A percentile compares a stretch with the other conserved stretches of the same genome.
These are phyloP conservation scores for Carex sylvatica DNA, from an alignment of 202 grass and related monocot species.

Conservation along the genomic window DNA sequence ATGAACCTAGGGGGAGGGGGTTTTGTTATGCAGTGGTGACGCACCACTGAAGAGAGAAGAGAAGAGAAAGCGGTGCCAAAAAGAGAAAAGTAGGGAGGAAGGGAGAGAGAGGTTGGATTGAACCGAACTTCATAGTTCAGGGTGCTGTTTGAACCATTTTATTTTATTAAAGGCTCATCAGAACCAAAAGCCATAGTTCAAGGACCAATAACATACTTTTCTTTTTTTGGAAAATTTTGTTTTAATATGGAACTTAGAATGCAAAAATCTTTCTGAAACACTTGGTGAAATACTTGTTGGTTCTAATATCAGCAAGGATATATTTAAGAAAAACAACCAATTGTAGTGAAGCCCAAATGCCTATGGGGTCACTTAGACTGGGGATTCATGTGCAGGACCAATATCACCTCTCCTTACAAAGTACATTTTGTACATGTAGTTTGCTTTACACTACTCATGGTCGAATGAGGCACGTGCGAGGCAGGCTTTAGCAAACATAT, in stretches of 20 bases:
- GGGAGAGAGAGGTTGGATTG: neutral
- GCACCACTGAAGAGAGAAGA: neutral
- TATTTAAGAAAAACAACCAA: neutral
- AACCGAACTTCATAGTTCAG: neutral
- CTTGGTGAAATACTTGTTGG: neutral
- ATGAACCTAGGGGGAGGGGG: neutral
- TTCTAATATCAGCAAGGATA: neutral
- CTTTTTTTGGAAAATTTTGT: neutral
- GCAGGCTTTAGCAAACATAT: conserved; percentile 78
- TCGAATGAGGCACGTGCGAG: conserved; percentile 89
- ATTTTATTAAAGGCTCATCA: neutral
- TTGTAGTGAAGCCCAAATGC: neutral
- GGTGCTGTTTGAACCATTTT: neutral
- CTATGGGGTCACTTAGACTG: conserved; percentile 5
- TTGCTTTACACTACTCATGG: conserved; percentile 99
- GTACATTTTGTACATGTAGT: conserved; percentile 47
- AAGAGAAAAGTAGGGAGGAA: neutral
- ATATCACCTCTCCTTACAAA: conserved; percentile 21
- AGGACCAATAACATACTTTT: neutral
- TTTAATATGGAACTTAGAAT: neutral
- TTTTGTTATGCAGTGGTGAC: neutral
- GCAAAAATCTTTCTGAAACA: neutral
- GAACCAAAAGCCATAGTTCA: neutral
- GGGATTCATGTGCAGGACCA: conserved; percentile 12
- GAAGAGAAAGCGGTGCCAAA: neutral